Conservation (phyloP, 2,329 filamentous ascomycete species). For the Nectriaceae sp. region DNA sequence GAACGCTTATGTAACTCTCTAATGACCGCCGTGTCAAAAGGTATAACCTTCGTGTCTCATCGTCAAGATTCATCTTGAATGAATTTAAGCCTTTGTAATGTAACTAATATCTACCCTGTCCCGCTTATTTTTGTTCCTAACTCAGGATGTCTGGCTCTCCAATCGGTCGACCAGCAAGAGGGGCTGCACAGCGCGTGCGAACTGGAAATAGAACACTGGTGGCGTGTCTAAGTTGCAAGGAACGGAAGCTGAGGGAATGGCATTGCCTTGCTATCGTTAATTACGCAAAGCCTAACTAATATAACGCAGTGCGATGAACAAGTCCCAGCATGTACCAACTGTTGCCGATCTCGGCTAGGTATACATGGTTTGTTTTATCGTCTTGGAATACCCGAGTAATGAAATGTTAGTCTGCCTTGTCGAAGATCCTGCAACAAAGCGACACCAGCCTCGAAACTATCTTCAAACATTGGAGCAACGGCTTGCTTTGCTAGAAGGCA, state of each 20-base stretch:
- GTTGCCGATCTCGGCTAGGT: too few species aligned
- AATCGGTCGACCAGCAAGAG: too few species aligned
- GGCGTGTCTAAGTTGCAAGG: not conserved
- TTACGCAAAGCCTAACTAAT: not conserved
- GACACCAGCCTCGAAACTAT: conserved; percentile 32
- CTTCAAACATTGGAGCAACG: conserved; percentile 31
- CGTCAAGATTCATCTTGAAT: too few species aligned
- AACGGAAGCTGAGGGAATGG: not conserved
- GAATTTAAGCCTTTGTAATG: too few species aligned
- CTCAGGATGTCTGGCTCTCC: too few species aligned
- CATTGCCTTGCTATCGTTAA: not conserved
- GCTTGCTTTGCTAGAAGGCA: conserved; percentile 24
- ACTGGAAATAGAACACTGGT: not conserved
- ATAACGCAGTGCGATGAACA: conserved; percentile 7
- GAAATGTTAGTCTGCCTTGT: conserved; percentile 24
- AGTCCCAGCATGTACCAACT: not conserved
- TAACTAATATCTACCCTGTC: too few species aligned
- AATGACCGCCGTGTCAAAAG: too few species aligned
- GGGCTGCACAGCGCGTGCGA: too few species aligned
- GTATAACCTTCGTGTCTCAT: too few species aligned
- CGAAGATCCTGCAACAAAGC: conserved; percentile 30
- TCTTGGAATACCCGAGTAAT: not conserved
- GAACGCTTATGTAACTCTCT: too few species aligned
- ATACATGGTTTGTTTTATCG: too few species aligned
- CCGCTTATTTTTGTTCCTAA: too few species aligned